These are phyloP conservation scores for Afroboletus lepidellus DNA, from an alignment of 1,284 basidiomycete genomes.

Conservation along the genomic window DNA sequence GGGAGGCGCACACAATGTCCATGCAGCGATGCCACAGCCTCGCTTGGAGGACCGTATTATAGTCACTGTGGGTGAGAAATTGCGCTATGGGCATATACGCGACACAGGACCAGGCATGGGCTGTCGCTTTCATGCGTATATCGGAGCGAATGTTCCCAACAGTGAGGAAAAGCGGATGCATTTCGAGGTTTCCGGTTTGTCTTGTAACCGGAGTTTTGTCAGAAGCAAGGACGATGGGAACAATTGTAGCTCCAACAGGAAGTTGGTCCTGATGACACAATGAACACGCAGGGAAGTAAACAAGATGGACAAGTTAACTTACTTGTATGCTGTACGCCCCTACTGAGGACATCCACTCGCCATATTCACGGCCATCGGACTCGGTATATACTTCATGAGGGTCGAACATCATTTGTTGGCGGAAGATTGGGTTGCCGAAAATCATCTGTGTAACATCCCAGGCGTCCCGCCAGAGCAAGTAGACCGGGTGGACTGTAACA, in stretches of 20 bases:
- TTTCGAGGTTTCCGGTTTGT: background rate
- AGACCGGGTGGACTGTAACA: background rate
- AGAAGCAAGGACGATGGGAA: background rate
- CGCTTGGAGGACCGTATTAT: background rate
- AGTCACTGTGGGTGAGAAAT: background rate
- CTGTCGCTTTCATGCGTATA: background rate
- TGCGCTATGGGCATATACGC: background rate
- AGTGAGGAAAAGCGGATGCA: background rate
- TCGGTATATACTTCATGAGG: background rate
- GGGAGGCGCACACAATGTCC: background rate
- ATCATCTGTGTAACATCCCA: background rate
- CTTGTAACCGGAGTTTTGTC: background rate
- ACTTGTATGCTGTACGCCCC: background rate
- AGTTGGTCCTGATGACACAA: background rate
- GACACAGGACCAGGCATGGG: background rate
- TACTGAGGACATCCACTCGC: background rate
- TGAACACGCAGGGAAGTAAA: background rate
- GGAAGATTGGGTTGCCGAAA: background rate
- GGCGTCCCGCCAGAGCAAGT: background rate
- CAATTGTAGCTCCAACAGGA: background rate
- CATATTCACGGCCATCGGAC: background rate
- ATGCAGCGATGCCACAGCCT: background rate
- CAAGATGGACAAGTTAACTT: background rate
- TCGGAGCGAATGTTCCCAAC: background rate
- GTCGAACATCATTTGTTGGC: background rate